Evolutionary conservation across 148 eudicot species (phyloP).

Genomic region (Spergularia bocconei): DNA sequence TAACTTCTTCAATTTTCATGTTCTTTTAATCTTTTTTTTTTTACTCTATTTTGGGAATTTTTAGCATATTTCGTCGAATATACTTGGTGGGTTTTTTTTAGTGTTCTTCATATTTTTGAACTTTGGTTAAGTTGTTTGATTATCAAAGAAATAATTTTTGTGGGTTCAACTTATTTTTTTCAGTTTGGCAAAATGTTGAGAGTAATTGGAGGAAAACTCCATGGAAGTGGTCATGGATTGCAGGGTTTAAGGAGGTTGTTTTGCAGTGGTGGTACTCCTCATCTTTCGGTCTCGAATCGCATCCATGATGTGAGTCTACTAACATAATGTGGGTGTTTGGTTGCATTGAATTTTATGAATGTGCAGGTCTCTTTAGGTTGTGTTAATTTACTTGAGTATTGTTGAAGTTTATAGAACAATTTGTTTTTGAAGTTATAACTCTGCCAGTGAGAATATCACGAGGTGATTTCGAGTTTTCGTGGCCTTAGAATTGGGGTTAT

Average conservation of each 20-base stretch:
- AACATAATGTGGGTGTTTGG: too few relatives aligned
- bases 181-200: constrained; percentile 21
- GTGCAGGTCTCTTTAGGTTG: neutral
- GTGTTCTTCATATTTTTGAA: too few relatives aligned
- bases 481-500: neutral
- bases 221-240: neutral
- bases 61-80: too few relatives aligned
- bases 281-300: constrained; percentile 3
- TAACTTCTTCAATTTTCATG: too few relatives aligned
- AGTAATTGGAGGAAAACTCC: constrained; percentile 24
- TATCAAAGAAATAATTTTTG: too few relatives aligned
- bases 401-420: neutral
- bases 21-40: too few relatives aligned
- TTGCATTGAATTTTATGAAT: too few relatives aligned
- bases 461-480: neutral
- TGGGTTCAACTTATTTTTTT: neutral
- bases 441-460: neutral
- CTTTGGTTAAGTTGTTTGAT: too few relatives aligned
- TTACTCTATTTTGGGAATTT: too few relatives aligned
- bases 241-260: constrained; percentile 25
- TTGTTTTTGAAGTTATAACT: neutral
- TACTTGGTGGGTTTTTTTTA: too few relatives aligned
- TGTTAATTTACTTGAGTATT: neutral
- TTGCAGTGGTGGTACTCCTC: constrained; percentile 5
- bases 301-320: constrained; percentile 25